These are phyloP conservation scores for Berberis vulgaris DNA, from an alignment of 164 flowering plant genomes.

Conservation along the genomic window DNA sequence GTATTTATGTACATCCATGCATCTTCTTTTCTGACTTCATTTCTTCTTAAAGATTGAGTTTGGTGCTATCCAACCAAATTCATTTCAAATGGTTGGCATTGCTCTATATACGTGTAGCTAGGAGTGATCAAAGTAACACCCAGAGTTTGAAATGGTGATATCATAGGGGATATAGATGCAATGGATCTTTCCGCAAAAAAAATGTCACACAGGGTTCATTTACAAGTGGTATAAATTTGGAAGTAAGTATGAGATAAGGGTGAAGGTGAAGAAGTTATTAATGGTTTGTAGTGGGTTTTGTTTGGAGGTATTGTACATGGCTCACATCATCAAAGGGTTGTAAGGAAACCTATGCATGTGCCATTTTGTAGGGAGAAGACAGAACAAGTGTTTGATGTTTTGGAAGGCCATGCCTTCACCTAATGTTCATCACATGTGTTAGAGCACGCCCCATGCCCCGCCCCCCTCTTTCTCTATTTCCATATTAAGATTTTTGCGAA, in stretches of 20 bases:
- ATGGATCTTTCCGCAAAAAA: neutral
- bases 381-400: conserved; percentile 5
- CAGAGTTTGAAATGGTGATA: too few species aligned
- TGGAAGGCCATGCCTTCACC: neutral
- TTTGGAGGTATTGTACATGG: conserved; percentile 10
- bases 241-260: neutral
- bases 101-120: too few species aligned
- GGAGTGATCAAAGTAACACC: too few species aligned
- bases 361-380: conserved; percentile 6
- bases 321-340: conserved; percentile 9
- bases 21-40: too few species aligned
- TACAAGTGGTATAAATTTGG: neutral
- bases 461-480: neutral
- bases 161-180: too few species aligned
- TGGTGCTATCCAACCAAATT: too few species aligned
- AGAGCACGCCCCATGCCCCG: neutral
- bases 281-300: conserved; percentile 2
- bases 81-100: too few species aligned
- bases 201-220: conserved; percentile 2
- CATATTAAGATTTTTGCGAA: neutral
- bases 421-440: conserved; percentile 12
- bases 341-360: conserved; percentile 13
- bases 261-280: neutral
- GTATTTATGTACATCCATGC: too few species aligned
- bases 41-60: too few species aligned